These are phyloP conservation scores for Hypoxylon crocopeplum DNA, from an alignment of 495 filamentous ascomycete genomes.

Conservation along the genomic window DNA sequence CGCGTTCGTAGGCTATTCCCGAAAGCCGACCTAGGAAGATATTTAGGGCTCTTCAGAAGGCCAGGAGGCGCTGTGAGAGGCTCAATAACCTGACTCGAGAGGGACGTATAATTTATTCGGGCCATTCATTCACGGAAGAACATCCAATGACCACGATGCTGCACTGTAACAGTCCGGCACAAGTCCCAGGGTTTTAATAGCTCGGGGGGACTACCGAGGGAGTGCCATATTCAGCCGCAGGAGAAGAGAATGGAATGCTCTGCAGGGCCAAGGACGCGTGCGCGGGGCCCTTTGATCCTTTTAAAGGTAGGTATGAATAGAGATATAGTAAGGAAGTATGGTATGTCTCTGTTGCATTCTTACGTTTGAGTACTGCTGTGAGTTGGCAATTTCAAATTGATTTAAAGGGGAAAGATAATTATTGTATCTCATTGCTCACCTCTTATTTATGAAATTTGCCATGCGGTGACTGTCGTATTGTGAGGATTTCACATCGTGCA, in stretches of 20 bases:
- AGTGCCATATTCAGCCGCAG: conserved; percentile 32
- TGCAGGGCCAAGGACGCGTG: conserved; percentile 7
- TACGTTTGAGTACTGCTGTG: too few relatives aligned
- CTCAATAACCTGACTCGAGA: too few relatives aligned
- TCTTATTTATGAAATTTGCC: conserved; percentile 2
- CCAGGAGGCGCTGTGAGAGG: too few relatives aligned
- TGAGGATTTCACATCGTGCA: conserved; percentile 27
- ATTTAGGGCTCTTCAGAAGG: neutral
- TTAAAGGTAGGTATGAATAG: conserved; percentile 2
- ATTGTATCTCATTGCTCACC: neutral
- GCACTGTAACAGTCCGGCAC: conserved; percentile 17
- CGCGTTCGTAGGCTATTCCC: neutral
- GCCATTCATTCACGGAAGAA: conserved; percentile 1
- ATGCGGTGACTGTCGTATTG: conserved; percentile 5
- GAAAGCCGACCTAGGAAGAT: neutral
- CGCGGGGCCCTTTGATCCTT: neutral
- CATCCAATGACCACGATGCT: conserved; percentile 3
- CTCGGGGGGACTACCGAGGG: conserved; percentile 17
- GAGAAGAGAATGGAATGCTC: conserved; percentile 27
- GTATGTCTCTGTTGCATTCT: neutral
- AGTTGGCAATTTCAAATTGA: too few relatives aligned
- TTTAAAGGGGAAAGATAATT: neutral
- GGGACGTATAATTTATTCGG: neutral
- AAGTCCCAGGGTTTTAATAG: conserved; percentile 6
- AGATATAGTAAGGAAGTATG: conserved; percentile 4